Evolutionary conservation across 305 asterid species (phyloP).

Genomic region (Withania somnifera): DNA sequence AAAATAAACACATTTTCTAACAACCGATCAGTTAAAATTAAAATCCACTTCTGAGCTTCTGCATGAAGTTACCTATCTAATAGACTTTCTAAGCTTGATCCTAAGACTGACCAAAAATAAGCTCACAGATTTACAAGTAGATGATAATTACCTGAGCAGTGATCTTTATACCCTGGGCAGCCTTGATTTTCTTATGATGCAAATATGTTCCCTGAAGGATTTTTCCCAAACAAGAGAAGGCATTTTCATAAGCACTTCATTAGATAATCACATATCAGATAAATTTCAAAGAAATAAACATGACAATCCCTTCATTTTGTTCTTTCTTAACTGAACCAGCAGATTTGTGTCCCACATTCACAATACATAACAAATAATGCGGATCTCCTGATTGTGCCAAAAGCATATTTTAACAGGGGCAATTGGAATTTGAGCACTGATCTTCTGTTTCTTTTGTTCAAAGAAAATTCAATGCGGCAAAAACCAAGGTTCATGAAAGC

Average conservation of each 20-base stretch:
- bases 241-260: neutral
- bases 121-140: neutral
- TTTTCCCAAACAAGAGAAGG: neutral
- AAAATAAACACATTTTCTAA: neutral
- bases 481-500: neutral
- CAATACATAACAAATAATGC: neutral
- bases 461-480: neutral
- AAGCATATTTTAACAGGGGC: neutral
- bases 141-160: conserved; percentile 64
- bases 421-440: neutral
- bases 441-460: neutral
- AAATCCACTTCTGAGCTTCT: neutral
- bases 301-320: neutral
- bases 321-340: neutral
- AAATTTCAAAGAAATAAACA: neutral
- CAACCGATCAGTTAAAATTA: neutral
- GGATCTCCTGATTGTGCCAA: neutral
- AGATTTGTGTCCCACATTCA: neutral
- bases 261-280: neutral
- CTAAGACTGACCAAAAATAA: neutral
- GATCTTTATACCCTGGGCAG: conserved; percentile 98
- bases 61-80: neutral
- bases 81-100: neutral
- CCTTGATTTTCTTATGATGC: conserved; percentile 94
- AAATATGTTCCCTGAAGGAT: conserved; percentile 70